phyloP scores from a whole-genome alignment of 2,329 filamentous ascomycete genomes.

The Penicillium sp. region DNA sequence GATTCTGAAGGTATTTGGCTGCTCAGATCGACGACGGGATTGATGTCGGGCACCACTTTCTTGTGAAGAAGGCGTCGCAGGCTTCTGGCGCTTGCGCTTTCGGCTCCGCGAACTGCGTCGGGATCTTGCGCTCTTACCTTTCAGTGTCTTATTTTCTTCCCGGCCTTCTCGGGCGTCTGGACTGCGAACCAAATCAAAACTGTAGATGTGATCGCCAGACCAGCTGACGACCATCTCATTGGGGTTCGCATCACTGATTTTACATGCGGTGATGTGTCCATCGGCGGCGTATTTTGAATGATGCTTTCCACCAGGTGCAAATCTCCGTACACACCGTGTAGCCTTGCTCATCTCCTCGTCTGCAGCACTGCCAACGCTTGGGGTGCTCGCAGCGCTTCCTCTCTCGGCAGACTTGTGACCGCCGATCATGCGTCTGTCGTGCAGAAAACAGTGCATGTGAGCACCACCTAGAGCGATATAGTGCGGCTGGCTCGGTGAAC shows the following conservation, averaged over 20 bases:
- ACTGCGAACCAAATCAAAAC: constrained; percentile 64
- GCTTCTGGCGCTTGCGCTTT: constrained; percentile 61
- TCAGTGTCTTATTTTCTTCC: constrained; percentile 27
- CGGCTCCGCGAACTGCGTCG: constrained; percentile 43
- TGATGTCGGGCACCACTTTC: constrained; percentile 50
- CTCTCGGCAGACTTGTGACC: constrained; percentile 58
- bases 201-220: constrained; percentile 68
- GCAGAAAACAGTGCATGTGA: constrained; percentile 68
- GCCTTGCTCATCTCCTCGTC: constrained; percentile 60
- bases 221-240: constrained; percentile 70
- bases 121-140: constrained; percentile 10
- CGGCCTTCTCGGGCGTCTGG: constrained; percentile 55
- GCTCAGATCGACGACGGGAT: constrained; percentile 51
- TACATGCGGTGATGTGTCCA: constrained; percentile 69
- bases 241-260: constrained; percentile 69
- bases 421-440: constrained; percentile 68
- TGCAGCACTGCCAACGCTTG: constrained; percentile 48
- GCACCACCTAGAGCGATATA: constrained; percentile 71
- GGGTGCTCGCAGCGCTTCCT: constrained; percentile 44
- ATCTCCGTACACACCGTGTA: constrained; percentile 66
- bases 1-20: constrained; percentile 52
- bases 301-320: constrained; percentile 63
- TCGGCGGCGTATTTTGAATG: constrained; percentile 51
- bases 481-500: constrained; percentile 66
- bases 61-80: constrained; percentile 45